phyloP scores from a whole-genome alignment of 306 rosid species.

The Vicia faba region DNA sequence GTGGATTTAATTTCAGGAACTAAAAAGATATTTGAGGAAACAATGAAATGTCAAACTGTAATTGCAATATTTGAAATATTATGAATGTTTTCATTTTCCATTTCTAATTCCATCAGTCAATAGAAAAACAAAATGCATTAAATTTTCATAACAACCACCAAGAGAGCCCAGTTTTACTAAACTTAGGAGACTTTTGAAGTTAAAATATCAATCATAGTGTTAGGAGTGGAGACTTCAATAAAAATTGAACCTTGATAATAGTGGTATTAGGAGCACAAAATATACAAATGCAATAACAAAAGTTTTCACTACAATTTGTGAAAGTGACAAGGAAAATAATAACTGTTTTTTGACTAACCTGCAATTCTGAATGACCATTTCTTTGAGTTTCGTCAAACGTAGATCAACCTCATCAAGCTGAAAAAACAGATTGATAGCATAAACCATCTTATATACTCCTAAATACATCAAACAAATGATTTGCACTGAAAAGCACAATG shows the following conservation, averaged over 20 bases:
- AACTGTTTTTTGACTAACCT: constrained; percentile 54
- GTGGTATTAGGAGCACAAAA: constrained; percentile 1
- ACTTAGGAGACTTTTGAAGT: no score
- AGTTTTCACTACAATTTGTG: constrained; percentile 18
- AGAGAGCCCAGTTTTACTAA: no score
- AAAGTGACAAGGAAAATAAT: constrained; percentile 20
- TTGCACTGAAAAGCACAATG: constrained; percentile 29
- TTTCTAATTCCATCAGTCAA: no score
- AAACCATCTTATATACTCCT: constrained; percentile 22
- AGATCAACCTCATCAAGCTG: constrained; percentile 71
- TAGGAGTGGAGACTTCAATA: neutral
- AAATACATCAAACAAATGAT: constrained; percentile 30
- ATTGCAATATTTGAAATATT: no score
- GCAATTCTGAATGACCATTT: constrained; percentile 72
- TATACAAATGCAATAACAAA: constrained; percentile 14
- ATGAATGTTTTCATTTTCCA: no score
- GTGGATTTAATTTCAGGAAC: no score
- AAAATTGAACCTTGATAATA: neutral
- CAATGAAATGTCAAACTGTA: no score
- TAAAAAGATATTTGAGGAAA: no score
- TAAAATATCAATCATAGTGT: neutral
- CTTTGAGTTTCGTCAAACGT: constrained; percentile 61
- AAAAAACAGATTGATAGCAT: constrained; percentile 39
- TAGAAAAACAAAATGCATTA: no score
- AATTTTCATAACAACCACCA: no score